A percentile compares a stretch with the other conserved stretches of the same genome.
phyloP scores from a whole-genome alignment of 371 early-diverging fungal species.

The Mucor velutinosus region DNA sequence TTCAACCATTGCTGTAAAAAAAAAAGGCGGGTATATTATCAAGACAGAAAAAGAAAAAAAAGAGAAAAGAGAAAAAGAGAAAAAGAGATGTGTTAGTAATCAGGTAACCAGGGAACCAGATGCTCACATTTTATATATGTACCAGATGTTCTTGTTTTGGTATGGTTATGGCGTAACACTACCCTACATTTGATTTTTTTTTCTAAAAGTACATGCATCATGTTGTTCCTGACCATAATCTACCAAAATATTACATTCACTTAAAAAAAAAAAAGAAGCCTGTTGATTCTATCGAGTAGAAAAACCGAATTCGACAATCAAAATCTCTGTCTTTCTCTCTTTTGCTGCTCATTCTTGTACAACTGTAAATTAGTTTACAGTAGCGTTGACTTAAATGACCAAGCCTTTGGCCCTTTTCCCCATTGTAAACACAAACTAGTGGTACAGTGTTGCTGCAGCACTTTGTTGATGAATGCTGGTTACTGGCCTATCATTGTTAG shows the following conservation, averaged over 20 bases:
- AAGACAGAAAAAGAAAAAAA: neutral
- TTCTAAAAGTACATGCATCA: neutral
- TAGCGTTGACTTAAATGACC: neutral
- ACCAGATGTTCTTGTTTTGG: neutral
- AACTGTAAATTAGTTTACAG: neutral
- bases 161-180: slow-evolving; percentile 7
- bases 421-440: neutral
- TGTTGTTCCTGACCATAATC: neutral
- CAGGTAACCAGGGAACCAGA: neutral
- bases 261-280: neutral
- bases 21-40: neutral
- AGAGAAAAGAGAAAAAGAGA: neutral
- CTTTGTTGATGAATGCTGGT: too few species aligned
- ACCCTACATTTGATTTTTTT: neutral
- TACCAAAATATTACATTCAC: neutral
- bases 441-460: too few species aligned
- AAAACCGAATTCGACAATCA: neutral
- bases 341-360: neutral
- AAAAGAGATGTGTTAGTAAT: neutral
- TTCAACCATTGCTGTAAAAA: slow-evolving; percentile 7
- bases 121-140: neutral
- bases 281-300: neutral
- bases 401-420: neutral
- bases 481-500: too few species aligned
- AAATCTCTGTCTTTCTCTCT: neutral